Conservation (phyloP, 1,284 basidiomycete genomes). For the Acaromyces ingoldii region DNA sequence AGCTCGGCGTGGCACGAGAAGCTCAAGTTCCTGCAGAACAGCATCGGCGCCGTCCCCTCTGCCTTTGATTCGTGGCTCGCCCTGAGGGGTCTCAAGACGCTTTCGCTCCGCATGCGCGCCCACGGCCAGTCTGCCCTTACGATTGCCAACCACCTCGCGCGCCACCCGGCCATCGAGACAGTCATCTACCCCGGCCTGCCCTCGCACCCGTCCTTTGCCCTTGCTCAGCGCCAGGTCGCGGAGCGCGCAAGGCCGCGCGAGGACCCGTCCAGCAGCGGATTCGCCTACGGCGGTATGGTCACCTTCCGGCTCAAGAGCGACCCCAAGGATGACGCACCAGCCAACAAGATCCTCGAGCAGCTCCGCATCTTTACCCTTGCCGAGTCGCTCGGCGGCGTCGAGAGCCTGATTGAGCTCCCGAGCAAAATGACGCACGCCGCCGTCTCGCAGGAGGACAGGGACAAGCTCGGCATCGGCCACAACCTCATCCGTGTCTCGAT, state of each 20-base stretch:
- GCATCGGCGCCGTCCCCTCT: conserved; percentile 79
- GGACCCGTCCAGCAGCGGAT: conserved; percentile 16
- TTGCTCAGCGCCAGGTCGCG: conserved; percentile 31
- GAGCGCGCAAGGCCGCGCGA: conserved; percentile 24
- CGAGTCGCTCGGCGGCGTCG: conserved; percentile 85
- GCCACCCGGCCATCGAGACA: conserved; percentile 60
- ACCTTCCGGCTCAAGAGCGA: conserved; percentile 52
- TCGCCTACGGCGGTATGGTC: conserved; percentile 55
- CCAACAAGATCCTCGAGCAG: conserved; percentile 67
- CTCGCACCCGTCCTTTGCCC: conserved; percentile 34
- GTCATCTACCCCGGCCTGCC: conserved; percentile 77
- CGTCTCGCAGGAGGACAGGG: conserved; percentile 66
- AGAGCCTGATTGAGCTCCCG: conserved; percentile 71
- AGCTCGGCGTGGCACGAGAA: conserved; percentile 33
- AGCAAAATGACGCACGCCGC: conserved; percentile 53
- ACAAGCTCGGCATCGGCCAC: conserved; percentile 61
- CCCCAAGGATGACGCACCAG: conserved; percentile 52
- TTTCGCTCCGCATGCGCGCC: conserved; percentile 61
- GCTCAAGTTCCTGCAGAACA: conserved; percentile 79
- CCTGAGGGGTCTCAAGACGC: conserved; percentile 84
- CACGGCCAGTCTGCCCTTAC: conserved; percentile 78
- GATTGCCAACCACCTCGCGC: conserved; percentile 66
- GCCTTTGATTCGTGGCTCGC: conserved; percentile 87
- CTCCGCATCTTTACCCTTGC: conserved; percentile 75
- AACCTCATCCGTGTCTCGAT: conserved; percentile 77